phyloP scores from a whole-genome alignment of 2,329 filamentous ascomycete genomes.

The Lomentospora prolificans region DNA sequence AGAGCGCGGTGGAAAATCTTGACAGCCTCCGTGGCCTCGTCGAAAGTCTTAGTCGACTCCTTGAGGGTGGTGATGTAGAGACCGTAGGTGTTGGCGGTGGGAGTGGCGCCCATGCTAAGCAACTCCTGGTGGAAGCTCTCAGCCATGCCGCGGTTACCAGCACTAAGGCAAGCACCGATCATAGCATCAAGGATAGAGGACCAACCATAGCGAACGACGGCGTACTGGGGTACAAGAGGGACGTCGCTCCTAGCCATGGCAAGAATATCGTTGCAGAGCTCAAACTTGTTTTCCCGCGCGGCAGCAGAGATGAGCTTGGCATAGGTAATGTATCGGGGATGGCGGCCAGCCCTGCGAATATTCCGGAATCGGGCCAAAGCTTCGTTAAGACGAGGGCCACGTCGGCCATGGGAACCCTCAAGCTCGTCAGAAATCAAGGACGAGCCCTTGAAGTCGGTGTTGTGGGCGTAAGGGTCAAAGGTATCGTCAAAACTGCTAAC shows the following conservation, averaged over 20 bases:
- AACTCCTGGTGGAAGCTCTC: slow-evolving; percentile 87
- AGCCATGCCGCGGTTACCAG: slow-evolving; percentile 71
- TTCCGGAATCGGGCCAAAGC: slow-evolving; percentile 79
- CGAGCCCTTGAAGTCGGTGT: slow-evolving; percentile 88
- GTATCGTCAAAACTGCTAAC: slow-evolving; percentile 64
- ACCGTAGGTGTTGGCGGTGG: slow-evolving; percentile 94
- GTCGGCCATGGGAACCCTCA: slow-evolving; percentile 67
- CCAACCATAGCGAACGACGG: slow-evolving; percentile 89
- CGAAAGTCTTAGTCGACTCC: slow-evolving; percentile 93
- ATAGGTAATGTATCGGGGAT: slow-evolving; percentile 93
- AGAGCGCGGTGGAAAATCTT: slow-evolving; percentile 95
- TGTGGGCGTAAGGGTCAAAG: slow-evolving; percentile 83
- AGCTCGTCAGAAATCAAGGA: slow-evolving; percentile 82
- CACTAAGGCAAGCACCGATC: slow-evolving; percentile 81
- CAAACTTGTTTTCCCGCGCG: slow-evolving; percentile 73
- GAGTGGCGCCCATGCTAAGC: slow-evolving; percentile 78
- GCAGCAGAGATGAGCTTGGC: slow-evolving; percentile 89
- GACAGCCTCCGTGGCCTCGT: slow-evolving; percentile 92
- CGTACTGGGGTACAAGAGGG: slow-evolving; percentile 73
- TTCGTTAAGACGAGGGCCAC: slow-evolving; percentile 65
- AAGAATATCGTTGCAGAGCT: slow-evolving; percentile 76
- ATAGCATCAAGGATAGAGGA: slow-evolving; percentile 92
- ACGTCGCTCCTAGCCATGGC: slow-evolving; percentile 84
- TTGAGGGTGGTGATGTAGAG: slow-evolving; percentile 99
- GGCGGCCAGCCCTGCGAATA: slow-evolving; percentile 83